Evolutionary conservation across 306 rosid species (phyloP).

Genomic region (Ammopiptanthus mongolicus): DNA sequence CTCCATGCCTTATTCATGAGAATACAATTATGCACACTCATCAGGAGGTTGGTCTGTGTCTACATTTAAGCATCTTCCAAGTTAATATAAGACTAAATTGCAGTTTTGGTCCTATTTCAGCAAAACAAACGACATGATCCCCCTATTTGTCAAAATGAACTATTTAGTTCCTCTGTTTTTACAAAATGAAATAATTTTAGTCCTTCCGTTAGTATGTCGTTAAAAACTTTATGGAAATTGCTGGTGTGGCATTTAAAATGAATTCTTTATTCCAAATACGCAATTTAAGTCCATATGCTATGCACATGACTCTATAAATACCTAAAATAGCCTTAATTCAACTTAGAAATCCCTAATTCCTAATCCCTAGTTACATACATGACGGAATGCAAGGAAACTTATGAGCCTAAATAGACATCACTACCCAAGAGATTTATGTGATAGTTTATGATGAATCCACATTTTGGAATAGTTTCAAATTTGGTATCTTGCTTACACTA

Average conservation of each 20-base stretch:
- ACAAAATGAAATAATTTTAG: too few relatives aligned
- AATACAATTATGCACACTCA: conserved; percentile 7
- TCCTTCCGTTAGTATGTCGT: too few relatives aligned
- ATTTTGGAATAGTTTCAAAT: neutral
- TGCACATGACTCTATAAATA: neutral
- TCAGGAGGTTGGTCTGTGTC: neutral
- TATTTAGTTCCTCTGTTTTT: neutral
- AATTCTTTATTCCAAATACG: too few relatives aligned
- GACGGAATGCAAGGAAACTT: too few relatives aligned
- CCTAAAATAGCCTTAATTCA: neutral
- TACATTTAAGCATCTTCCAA: conserved; percentile 11
- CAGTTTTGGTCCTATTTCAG: neutral
- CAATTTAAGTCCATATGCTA: neutral
- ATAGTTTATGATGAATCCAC: neutral
- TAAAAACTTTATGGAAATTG: neutral
- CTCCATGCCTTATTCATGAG: neutral
- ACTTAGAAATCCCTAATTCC: neutral
- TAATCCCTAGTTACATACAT: neutral
- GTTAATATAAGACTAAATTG: neutral
- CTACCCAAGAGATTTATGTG: neutral
- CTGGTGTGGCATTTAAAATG: neutral
- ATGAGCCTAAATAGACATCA: too few relatives aligned
- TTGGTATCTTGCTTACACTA: neutral
- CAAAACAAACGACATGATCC: neutral
- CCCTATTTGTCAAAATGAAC: neutral